These are phyloP conservation scores for Acacia crassicarpa DNA, from an alignment of 306 rosid genomes.

Conservation along the genomic window DNA sequence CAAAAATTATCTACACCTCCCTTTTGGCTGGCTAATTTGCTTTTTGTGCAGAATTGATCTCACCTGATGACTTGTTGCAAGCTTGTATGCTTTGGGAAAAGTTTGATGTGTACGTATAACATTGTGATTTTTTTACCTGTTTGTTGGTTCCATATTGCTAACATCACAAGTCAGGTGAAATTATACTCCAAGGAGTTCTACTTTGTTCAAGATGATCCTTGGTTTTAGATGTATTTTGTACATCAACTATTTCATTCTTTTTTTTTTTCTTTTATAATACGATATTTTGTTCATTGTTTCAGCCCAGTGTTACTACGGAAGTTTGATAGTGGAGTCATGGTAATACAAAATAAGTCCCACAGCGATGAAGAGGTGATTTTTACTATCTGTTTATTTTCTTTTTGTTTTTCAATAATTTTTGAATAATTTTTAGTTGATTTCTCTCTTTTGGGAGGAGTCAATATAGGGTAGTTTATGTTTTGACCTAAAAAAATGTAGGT, in stretches of 20 bases:
- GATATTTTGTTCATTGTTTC: slow-evolving; percentile 28
- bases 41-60: slow-evolving; percentile 76
- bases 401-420: not conserved
- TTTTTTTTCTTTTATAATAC: not conserved
- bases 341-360: slow-evolving; percentile 87
- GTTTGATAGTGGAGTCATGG: slow-evolving; percentile 99
- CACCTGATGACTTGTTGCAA: slow-evolving; percentile 95
- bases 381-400: not conserved
- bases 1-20: slow-evolving; percentile 3
- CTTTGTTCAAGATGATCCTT: slow-evolving; percentile 1
- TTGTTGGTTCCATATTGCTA: slow-evolving; percentile 21
- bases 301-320: slow-evolving; percentile 85
- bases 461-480: not conserved
- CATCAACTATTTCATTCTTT: slow-evolving; percentile 26
- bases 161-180: slow-evolving; percentile 6
- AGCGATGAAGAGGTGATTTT: slow-evolving; percentile 82
- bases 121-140: slow-evolving; percentile 23
- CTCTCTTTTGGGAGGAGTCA: not conserved
- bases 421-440: not conserved
- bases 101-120: slow-evolving; percentile 82
- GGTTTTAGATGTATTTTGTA: not conserved
- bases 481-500: not conserved
- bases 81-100: slow-evolving; percentile 97
- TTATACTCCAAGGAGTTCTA: slow-evolving; percentile 14
- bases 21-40: slow-evolving; percentile 31